These are phyloP conservation scores for Apiotrichum domesticum DNA, from an alignment of 1,284 basidiomycete species.

Conservation along the genomic window DNA sequence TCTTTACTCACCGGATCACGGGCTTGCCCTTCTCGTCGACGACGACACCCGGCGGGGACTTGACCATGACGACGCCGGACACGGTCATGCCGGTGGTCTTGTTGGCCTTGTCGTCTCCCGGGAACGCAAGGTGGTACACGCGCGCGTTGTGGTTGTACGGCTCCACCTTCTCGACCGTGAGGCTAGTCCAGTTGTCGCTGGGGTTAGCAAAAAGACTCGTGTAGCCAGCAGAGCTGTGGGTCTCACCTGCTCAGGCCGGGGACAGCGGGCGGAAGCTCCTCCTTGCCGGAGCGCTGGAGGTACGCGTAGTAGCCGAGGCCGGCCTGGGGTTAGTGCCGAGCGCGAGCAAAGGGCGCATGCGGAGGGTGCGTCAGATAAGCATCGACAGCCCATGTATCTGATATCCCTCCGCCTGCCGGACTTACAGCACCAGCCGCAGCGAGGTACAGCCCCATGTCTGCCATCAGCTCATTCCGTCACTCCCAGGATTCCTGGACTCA, in stretches of 20 bases:
- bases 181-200: constrained; percentile 43
- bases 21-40: constrained; percentile 77
- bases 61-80: constrained; percentile 55
- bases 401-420: not conserved
- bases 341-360: not conserved
- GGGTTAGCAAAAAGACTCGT: not conserved
- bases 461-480: not conserved
- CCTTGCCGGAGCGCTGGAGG: constrained; percentile 21
- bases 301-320: constrained; percentile 41
- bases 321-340: constrained; percentile 3
- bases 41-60: constrained; percentile 48
- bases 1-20: constrained; percentile 61
- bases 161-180: constrained; percentile 75
- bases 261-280: constrained; percentile 6
- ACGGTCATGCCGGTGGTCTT: constrained; percentile 60
- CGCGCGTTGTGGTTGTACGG: constrained; percentile 91
- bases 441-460: constrained; percentile 34
- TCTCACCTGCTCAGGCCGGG: constrained; percentile 32
- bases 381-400: too few relatives aligned
- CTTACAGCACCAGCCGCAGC: constrained; percentile 34
- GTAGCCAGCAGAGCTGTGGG: not conserved
- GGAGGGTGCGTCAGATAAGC: too few relatives aligned
- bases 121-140: constrained; percentile 78
- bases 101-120: constrained; percentile 60
- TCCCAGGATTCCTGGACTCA: constrained; percentile 1